phyloP scores from a whole-genome alignment of 371 early-diverging fungal genomes.

The Mortierella sp. region DNA sequence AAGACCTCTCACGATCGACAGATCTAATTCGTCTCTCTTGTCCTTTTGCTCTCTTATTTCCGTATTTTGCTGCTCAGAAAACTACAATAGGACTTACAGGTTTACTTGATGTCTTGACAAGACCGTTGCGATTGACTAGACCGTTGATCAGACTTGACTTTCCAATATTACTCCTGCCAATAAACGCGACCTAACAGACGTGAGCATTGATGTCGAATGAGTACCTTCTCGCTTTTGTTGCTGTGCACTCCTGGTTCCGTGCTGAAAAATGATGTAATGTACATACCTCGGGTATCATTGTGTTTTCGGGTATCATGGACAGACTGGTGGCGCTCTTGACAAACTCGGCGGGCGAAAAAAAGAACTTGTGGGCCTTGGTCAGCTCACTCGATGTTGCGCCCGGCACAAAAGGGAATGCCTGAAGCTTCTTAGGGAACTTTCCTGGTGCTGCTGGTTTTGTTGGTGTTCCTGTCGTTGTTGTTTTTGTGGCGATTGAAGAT shows the following conservation, averaged over 20 bases:
- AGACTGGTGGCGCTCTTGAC: constrained; percentile 47
- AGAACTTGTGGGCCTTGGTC: constrained; percentile 46
- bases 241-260: too few relatives aligned
- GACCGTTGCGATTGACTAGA: constrained; percentile 67
- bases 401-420: constrained; percentile 54
- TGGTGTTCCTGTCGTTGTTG: not conserved
- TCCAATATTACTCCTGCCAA: constrained; percentile 86
- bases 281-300: constrained; percentile 49
- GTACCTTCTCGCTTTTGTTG: too few relatives aligned
- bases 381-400: constrained; percentile 45
- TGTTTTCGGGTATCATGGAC: constrained; percentile 48
- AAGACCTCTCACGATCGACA: not conserved
- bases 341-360: constrained; percentile 43
- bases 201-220: not conserved
- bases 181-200: constrained; percentile 74
- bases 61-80: not conserved
- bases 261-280: too few relatives aligned
- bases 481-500: not conserved
- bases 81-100: constrained; percentile 62
- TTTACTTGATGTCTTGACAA: constrained; percentile 81
- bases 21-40: not conserved
- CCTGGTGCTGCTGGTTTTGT: constrained; percentile 7
- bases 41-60: not conserved
- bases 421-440: constrained; percentile 33
- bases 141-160: constrained; percentile 83